phyloP scores from a whole-genome alignment of 768 basidiomycete species.

The Filobasidium wieringae region DNA sequence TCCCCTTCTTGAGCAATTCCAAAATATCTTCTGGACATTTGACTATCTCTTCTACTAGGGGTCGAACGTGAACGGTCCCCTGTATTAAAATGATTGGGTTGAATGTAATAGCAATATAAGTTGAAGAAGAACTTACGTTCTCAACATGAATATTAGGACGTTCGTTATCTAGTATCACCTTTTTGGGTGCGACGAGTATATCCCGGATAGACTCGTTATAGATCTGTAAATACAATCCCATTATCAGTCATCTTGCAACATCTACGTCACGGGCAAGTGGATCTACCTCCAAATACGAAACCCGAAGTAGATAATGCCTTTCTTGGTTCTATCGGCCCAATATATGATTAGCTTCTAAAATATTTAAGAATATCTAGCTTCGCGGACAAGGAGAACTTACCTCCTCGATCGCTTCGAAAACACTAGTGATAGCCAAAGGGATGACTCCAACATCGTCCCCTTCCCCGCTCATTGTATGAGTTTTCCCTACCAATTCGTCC shows the following conservation, averaged over 20 bases:
- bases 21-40: conserved; percentile 72
- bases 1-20: conserved; percentile 52
- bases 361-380: too few relatives aligned
- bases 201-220: conserved; percentile 37
- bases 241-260: not conserved
- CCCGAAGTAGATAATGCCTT: conserved; percentile 32
- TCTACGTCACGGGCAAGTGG: not conserved
- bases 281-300: conserved; percentile 35
- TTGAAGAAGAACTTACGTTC: conserved; percentile 20
- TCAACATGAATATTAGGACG: conserved; percentile 30
- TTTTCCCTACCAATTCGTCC: conserved; percentile 1
- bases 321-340: conserved; percentile 22
- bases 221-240: conserved; percentile 10
- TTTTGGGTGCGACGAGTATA: conserved; percentile 30
- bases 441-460: conserved; percentile 33
- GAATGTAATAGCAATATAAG: not conserved
- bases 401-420: conserved; percentile 37
- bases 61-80: conserved; percentile 36
- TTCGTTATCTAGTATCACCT: conserved; percentile 27
- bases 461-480: conserved; percentile 24
- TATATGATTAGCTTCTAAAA: not conserved
- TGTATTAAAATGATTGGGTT: conserved; percentile 2
- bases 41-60: conserved; percentile 53
- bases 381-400: too few relatives aligned
- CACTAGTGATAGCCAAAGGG: conserved; percentile 35